Base-by-base conservation (phyloP, 2,329 filamentous ascomycete genomes). In the Thielaviopsis musarum region DNA sequence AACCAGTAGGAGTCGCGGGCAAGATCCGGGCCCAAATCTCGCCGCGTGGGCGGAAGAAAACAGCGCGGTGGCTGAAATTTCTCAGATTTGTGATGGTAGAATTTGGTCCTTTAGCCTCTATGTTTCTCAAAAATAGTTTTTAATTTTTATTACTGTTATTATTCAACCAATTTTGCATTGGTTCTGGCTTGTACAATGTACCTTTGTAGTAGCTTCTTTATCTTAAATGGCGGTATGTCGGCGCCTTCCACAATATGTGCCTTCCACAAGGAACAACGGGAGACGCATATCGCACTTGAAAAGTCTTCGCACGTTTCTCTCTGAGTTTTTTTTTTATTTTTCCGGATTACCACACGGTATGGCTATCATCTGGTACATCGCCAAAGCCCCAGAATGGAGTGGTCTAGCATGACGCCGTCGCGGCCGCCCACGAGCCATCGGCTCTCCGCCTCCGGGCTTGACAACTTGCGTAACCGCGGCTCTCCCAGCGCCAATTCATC, bases 401-500 rank as follows among this genome's bases (percentile, higher is more conserved):
- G 54, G 24, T 54, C 26, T 17, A 48, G 24, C 28, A 24, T 60
- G 24, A 22, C 54, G 15, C 49, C 59, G 9, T 60, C 59, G 9
- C 45, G 49, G 54, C 30, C 59, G 13, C 41, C 54, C 2, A 24
- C 59, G 15, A 17, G 26, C 24, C 21, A 19, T 17, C 21, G 17
- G 21, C 15, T 48, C 19, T 57, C 19, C 45, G 17, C 51, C 17
- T 57, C 48, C n/a, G 22, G 48, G 19, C 41, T 57, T 26, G 30
- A 28, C 12, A 52, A 49, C 22, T 21, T 58, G 17, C 57, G 30
- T 22, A 12, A 12, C n/a, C 24, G 38, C 12, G 41, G 19, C 13
- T 59, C 54, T 9, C 60, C 60, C 7, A 59, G 57, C 49, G 57
- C 60, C 22, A 30, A 59, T 21, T 62, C 60, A 9, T 62, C 60